phyloP scores from a whole-genome alignment of 768 basidiomycete species.

The Phylloporus sp. region DNA sequence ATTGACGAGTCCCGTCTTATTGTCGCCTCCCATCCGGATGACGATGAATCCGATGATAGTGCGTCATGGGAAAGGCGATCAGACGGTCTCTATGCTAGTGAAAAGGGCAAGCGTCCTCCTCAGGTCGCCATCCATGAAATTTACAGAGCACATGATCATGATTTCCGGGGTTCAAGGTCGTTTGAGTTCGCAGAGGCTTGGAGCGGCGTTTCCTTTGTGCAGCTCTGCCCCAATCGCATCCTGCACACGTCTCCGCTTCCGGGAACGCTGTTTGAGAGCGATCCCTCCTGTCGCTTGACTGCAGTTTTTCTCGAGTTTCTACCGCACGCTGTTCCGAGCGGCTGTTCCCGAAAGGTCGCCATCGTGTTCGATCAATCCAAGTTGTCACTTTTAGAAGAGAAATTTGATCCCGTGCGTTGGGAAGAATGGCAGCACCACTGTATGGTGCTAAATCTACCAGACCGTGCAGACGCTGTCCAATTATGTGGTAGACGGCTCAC shows the following conservation, averaged over 20 bases:
- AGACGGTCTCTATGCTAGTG: conserved; percentile 30
- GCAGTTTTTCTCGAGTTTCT: conserved; percentile 42
- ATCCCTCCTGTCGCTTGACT: conserved; percentile 48
- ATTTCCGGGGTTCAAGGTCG: conserved; percentile 15
- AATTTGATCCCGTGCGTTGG: conserved; percentile 50
- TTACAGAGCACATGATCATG: conserved; percentile 5
- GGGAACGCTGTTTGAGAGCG: conserved; percentile 53
- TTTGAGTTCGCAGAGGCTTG: conserved; percentile 57
- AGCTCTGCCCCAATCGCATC: conserved; percentile 47
- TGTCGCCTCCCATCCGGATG: conserved; percentile 30
- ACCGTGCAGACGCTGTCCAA: conserved; percentile 27
- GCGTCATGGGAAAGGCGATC: conserved; percentile 25
- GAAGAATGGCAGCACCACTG: conserved; percentile 46
- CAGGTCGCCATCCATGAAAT: conserved; percentile 27
- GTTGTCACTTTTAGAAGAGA: conserved; percentile 41
- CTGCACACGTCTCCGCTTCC: conserved; percentile 35
- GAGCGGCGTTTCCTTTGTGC: conserved; percentile 41
- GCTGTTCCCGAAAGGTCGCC: conserved; percentile 40
- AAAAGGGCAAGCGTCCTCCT: conserved; percentile 31
- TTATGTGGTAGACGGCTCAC: conserved; percentile 29
- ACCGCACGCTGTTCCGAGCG: conserved; percentile 32
- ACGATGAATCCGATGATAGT: conserved; percentile 31
- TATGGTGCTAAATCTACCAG: conserved; percentile 32
- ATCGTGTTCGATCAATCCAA: conserved; percentile 54
- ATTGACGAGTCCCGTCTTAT: conserved; percentile 24